A percentile compares a stretch with the other conserved stretches of the same genome.
Conservation (phyloP, 768 basidiomycete species). For the Lepiota venenata region DNA sequence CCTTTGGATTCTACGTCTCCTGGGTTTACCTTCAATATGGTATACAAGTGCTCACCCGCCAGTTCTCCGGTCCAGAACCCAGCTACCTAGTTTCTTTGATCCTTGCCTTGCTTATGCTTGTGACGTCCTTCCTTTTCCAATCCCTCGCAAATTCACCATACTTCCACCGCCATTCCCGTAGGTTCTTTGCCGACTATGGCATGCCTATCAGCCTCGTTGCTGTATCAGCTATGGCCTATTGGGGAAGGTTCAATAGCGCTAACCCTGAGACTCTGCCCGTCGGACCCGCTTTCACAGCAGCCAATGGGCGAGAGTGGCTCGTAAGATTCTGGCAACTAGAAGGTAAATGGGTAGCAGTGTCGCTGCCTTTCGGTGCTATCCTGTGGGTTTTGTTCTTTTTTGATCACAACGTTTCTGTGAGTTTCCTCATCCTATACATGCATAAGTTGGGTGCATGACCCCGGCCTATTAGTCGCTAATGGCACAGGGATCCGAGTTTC, state of each 20-base stretch:
- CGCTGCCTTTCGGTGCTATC: slow-evolving; percentile 84
- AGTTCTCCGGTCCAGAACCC: slow-evolving; percentile 44
- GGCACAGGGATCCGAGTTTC: slow-evolving; percentile 87
- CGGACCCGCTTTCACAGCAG: slow-evolving; percentile 65
- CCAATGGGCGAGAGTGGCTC: slow-evolving; percentile 74
- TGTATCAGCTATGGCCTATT: slow-evolving; percentile 76
- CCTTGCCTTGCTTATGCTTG: slow-evolving; percentile 75
- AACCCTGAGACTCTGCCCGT: slow-evolving; percentile 68
- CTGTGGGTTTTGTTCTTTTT: slow-evolving; percentile 95
- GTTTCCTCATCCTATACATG: slow-evolving; percentile 18
- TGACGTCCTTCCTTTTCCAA: slow-evolving; percentile 72
- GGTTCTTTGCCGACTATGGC: slow-evolving; percentile 83
- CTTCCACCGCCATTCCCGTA: slow-evolving; percentile 71
- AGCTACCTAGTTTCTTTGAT: slow-evolving; percentile 64
- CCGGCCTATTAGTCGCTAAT: slow-evolving; percentile 68
- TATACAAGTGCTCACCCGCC: slow-evolving; percentile 76
- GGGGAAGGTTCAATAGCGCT: slow-evolving; percentile 69
- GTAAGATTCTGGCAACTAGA: slow-evolving; percentile 88
- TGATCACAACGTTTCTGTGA: slow-evolving; percentile 89
- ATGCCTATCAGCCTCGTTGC: slow-evolving; percentile 87
- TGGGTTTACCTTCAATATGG: slow-evolving; percentile 92
- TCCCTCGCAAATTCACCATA: slow-evolving; percentile 56
- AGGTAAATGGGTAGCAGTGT: slow-evolving; percentile 85
- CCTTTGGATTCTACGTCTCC: slow-evolving; percentile 90
- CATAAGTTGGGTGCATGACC: neutral